phyloP scores from a whole-genome alignment of 2,329 filamentous ascomycete species.

The Neofusicoccum umdonicola region DNA sequence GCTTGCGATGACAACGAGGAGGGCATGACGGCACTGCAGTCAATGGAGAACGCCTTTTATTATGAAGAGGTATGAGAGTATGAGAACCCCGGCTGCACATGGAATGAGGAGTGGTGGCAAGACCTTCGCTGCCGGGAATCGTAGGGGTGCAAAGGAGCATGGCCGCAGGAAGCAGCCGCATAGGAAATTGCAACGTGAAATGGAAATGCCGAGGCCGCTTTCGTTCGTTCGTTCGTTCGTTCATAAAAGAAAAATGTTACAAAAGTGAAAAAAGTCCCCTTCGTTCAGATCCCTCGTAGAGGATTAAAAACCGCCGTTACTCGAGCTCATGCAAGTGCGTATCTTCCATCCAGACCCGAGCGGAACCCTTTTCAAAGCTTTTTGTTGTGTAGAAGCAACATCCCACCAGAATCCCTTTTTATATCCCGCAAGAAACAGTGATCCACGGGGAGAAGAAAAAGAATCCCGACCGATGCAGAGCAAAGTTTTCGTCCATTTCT shows the following conservation, averaged over 20 bases:
- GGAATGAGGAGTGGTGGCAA: not conserved
- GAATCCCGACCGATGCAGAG: not conserved
- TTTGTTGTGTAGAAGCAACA: not conserved
- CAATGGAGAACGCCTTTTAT: not conserved
- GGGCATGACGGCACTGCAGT: not conserved
- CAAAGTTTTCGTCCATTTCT: not conserved
- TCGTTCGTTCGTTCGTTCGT: slow-evolving; percentile 4
- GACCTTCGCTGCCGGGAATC: not conserved
- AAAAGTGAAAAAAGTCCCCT: not conserved
- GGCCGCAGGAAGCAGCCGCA: not conserved
- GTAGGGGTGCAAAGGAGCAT: not conserved
- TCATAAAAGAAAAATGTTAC: slow-evolving; percentile 5
- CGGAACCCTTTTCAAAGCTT: not conserved
- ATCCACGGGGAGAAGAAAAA: not conserved
- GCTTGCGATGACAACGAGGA: not conserved
- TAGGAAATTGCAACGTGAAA: not conserved
- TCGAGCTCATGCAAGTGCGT: slow-evolving; percentile 4
- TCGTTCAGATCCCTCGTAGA: not conserved
- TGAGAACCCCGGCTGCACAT: not conserved
- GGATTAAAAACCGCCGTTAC: not conserved
- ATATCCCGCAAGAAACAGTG: not conserved
- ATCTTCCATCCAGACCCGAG: not conserved
- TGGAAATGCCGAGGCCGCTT: slow-evolving; percentile 8
- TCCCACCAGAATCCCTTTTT: slow-evolving; percentile 3
- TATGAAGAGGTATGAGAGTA: not conserved